Base-by-base conservation (phyloP, 2,329 filamentous ascomycete genomes). In the Cladorrhinum sp. region DNA sequence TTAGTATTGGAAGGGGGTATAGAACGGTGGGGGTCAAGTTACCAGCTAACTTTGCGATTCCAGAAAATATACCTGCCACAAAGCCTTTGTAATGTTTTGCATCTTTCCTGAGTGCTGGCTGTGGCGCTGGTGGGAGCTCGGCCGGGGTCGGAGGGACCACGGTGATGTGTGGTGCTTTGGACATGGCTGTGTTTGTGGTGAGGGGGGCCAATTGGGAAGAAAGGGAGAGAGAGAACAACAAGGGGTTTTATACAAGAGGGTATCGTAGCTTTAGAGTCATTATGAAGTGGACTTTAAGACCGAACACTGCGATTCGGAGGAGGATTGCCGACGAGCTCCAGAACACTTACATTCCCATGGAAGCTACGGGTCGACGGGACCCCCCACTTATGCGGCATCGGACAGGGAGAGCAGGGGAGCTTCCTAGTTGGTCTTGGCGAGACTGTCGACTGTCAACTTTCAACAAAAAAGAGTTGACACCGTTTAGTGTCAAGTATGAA, bases 61-160 rank as follows among this genome's bases (percentile, higher is more conserved):
- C 95, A 39, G 91, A 96, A 73, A 97, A 97, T 6, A 97, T 86
- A n/a, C 95, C 95, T 0, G 91, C 95, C 26, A 97, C 91, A 73
- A 98, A 99, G n/a, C 94, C 95, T 71, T 91, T 93, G 80, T 97
- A 98, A 73, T 90, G 54, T 56, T 56, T 56, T 14, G 52, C 52
- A 10, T 39, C 30, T 7, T 33, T 39, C 23, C 39, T 26, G 88
- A 67, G 79, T 83, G 69, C 64, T 67, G 65, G 68, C 64, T 53
- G 65, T 64, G 46, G 30, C 1, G 30, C 24, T 24, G 30, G 26
- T 24, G 52, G 30, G 33, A 55, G 16, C 52, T 56, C 54, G 3
- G 33, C 33, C 54, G 39, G 39, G 36, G 21, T 48, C 54, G 54
- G 54, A 56, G 54, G 54, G 54, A 36, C 33, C 3, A 36, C 14